phyloP scores from a whole-genome alignment of 139 green algal genomes.

The Volvox reticuliferus region DNA sequence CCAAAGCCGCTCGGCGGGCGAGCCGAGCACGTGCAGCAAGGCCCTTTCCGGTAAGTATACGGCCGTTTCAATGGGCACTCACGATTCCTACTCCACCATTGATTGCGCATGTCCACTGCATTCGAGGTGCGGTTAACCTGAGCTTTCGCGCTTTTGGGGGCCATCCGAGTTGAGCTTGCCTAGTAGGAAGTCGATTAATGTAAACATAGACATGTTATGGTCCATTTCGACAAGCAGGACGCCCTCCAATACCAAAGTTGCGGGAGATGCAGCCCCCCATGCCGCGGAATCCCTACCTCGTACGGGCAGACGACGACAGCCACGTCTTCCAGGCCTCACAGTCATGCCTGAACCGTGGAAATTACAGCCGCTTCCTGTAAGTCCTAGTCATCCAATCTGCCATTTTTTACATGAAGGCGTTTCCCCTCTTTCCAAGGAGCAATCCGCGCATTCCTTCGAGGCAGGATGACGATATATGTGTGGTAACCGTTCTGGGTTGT shows the following conservation, averaged over 20 bases:
- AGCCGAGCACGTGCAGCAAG: conserved; percentile 61
- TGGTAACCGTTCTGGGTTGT: background rate
- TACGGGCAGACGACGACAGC: conserved; percentile 31
- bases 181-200: too few relatives aligned
- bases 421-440: background rate
- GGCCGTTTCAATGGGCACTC: too few relatives aligned
- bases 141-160: too few relatives aligned
- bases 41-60: conserved; percentile 32
- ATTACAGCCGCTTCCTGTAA: conserved; percentile 50
- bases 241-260: conserved; percentile 36
- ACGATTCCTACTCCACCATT: too few relatives aligned
- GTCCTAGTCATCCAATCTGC: background rate
- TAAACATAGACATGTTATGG: too few relatives aligned
- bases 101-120: too few relatives aligned
- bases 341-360: conserved; percentile 10
- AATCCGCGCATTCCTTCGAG: background rate
- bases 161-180: too few relatives aligned
- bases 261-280: conserved; percentile 43
- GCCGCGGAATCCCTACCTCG: conserved; percentile 56
- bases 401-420: background rate
- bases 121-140: too few relatives aligned
- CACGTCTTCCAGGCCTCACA: conserved; percentile 44
- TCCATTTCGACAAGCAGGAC: background rate
- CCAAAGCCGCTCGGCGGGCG: conserved; percentile 52
- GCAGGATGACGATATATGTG: background rate